Base-by-base conservation (phyloP, 192 early-diverging fungal genomes). In the Chytriomyces sp. region DNA sequence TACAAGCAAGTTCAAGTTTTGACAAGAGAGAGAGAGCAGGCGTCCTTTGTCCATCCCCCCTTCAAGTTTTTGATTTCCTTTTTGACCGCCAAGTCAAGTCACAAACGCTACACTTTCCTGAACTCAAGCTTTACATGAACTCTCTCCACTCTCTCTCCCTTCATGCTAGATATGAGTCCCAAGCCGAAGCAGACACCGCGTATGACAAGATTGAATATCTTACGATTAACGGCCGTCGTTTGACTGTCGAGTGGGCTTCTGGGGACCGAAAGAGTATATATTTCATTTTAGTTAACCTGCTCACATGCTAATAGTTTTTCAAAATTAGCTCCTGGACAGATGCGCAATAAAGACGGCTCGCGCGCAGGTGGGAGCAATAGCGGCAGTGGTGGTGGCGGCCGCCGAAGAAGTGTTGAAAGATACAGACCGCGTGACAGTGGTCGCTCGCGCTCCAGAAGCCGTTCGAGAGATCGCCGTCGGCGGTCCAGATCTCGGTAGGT, bases 151-250 rank as follows among this genome's bases (percentile, higher is more conserved):
- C 43, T n/a, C 71, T 23, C 60, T 63, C 71, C 8, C 71, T n/a
- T n/a, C 10, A 62, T 6, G 45, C 1, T 74, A 83, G 85, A 77
- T 86, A 82, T 69, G 71, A 46, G 26, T 73, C 75, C 8, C 82
- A 82, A 68, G 82, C 82, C 45, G 78, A 86, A 62, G 85, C 85
- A 13, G 77, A 84, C 69, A 77, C 62, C 35, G 85, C 85, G 9
- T 86, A 77, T 69, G 57, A 65, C 23, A 84, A 82, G 67, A 86
- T 86, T 67, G 85, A 86, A 64, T 86, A 86, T 70, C 67, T 86
- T 23, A 84, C 82, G 4, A 83, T 86, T 59, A 82, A 83, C 61
- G 82, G 82, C n/a, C 62, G 77, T 20, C 80, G 74, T 5, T 65
- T 86, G 45, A 84, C 78, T 3, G 77, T 86, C 50, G 85, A 86